Percentiles rank a stretch among this genome's conserved stretches.
Evolutionary conservation across 495 filamentous ascomycete species (phyloP).

Genomic region (Tetracladium marchalianum): DNA sequence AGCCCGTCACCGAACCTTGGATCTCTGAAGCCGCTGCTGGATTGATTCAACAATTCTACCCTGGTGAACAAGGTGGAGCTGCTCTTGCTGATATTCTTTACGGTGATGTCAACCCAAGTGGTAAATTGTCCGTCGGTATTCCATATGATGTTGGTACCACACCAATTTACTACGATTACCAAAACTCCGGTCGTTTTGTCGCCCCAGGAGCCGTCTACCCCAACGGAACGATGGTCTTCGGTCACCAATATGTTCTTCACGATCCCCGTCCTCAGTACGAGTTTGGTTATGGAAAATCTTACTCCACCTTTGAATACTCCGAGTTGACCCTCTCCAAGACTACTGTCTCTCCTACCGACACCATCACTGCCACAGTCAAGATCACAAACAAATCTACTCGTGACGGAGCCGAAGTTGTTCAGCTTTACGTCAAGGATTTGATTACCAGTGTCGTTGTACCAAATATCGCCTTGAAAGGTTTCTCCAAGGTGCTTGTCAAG

Average conservation of each 20-base stretch:
- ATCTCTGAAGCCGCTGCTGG: constrained; percentile 48
- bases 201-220: constrained; percentile 35
- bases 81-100: constrained; percentile 87
- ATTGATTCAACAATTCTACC: constrained; percentile 63
- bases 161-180: constrained; percentile 62
- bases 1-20: constrained; percentile 61
- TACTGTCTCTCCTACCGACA: constrained; percentile 31
- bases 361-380: constrained; percentile 41
- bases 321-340: constrained; percentile 35
- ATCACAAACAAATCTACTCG: constrained; percentile 45
- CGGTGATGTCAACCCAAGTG: constrained; percentile 77
- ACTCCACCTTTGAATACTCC: constrained; percentile 50
- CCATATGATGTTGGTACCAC: constrained; percentile 54
- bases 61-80: constrained; percentile 74
- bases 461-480: constrained; percentile 56
- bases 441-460: constrained; percentile 55
- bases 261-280: constrained; percentile 48
- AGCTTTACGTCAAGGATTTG: constrained; percentile 54
- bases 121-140: constrained; percentile 52
- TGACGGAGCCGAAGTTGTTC: constrained; percentile 58
- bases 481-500: constrained; percentile 52
- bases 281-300: constrained; percentile 61
- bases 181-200: constrained; percentile 50
- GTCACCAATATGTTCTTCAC: constrained; percentile 54
- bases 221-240: constrained; percentile 54